These are phyloP conservation scores for Hypoxylon sp. DNA, from an alignment of 2,329 filamentous ascomycete genomes.

Conservation along the genomic window DNA sequence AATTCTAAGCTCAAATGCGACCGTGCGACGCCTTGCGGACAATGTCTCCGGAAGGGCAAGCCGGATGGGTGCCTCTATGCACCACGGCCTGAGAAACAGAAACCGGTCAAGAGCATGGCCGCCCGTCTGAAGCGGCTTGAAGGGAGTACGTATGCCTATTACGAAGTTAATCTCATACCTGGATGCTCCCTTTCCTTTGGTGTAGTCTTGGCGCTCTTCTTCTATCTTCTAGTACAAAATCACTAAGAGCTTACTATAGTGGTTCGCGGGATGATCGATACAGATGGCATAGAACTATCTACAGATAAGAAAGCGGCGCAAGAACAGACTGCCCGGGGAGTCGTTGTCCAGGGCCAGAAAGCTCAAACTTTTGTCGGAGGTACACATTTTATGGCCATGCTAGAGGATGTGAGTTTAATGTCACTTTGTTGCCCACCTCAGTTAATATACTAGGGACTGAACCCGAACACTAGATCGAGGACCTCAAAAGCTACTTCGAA, in stretches of 20 bases:
- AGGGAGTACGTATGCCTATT: conserved; percentile 55
- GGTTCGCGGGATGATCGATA: conserved; percentile 69
- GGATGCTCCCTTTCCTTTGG: background rate
- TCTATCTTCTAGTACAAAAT: conserved; percentile 10
- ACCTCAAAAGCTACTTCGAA: conserved; percentile 71
- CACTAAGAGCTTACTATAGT: conserved; percentile 49
- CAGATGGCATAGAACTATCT: conserved; percentile 49
- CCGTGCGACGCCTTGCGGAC: conserved; percentile 65
- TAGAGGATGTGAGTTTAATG: conserved; percentile 67
- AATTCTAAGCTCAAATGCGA: conserved; percentile 71
- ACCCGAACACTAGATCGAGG: conserved; percentile 65
- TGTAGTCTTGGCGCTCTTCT: background rate
- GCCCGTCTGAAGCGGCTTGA: conserved; percentile 69
- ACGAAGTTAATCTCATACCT: background rate
- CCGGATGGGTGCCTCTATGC: conserved; percentile 65
- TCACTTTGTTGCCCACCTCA: background rate
- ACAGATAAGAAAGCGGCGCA: background rate
- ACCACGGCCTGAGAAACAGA: conserved; percentile 60
- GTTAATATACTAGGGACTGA: conserved; percentile 12
- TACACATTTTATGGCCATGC: conserved; percentile 72
- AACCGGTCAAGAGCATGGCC: conserved; percentile 65
- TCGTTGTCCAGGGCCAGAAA: conserved; percentile 61
- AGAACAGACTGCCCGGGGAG: conserved; percentile 49
- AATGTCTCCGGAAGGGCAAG: conserved; percentile 67
- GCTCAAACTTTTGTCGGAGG: conserved; percentile 69